Evolutionary conservation across 169 alveolate genomes (phyloP).

Genomic region (Eimeria brunetti): DNA sequence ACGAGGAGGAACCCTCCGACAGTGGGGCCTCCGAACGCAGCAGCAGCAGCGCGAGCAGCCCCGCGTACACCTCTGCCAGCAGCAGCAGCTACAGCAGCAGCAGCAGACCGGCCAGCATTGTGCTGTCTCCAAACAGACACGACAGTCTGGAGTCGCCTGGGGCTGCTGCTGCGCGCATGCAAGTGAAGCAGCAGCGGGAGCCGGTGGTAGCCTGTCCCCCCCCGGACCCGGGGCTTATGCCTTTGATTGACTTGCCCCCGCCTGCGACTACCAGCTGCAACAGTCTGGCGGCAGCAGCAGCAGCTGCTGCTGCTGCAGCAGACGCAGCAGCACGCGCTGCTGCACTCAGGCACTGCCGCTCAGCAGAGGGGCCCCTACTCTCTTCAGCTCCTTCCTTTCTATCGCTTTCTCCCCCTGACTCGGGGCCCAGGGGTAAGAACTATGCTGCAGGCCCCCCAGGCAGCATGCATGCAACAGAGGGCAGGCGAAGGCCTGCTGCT

Average conservation of each 20-base stretch:
- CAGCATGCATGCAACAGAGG: background rate
- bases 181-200: conserved; percentile 35
- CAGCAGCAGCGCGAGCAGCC: conserved; percentile 16
- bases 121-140: background rate
- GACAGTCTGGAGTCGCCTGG: background rate
- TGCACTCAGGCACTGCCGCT: conserved; percentile 16
- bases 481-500: conserved; percentile 9
- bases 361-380: conserved; percentile 3
- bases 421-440: background rate
- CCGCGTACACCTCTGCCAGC: background rate
- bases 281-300: conserved; percentile 28
- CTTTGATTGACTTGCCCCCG: conserved; percentile 13
- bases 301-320: conserved; percentile 10
- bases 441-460: background rate
- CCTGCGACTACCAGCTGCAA: background rate
- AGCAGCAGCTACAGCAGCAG: conserved; percentile 1
- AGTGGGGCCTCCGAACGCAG: background rate
- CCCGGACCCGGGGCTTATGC: conserved; percentile 19
- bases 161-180: conserved; percentile 13
- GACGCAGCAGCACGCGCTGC: conserved; percentile 27
- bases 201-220: conserved; percentile 10
- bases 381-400: background rate
- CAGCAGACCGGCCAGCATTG: background rate
- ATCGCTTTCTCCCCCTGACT: background rate
- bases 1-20: background rate